A percentile compares a stretch with the other conserved stretches of the same genome.
Evolutionary conservation across 345 rosid genomes (phyloP).

Genomic region (Eucalyptus shirleyi): DNA sequence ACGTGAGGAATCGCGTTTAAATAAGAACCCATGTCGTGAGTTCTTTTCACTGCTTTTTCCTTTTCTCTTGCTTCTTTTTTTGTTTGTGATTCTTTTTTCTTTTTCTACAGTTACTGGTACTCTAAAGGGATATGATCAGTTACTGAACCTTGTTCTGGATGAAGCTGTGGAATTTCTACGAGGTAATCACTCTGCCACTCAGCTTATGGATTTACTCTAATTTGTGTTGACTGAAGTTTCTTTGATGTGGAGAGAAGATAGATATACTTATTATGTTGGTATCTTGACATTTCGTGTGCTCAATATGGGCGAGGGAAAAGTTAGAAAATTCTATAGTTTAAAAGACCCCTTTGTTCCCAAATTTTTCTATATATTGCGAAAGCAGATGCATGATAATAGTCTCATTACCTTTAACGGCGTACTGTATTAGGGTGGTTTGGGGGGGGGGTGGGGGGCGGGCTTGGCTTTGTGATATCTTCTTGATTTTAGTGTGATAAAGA

Average conservation of each 20-base stretch:
- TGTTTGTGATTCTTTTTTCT: neutral
- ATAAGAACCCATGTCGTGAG: neutral
- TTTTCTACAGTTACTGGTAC: slow-evolving; percentile 70
- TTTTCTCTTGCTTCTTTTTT: neutral
- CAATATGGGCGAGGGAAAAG: neutral
- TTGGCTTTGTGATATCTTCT: neutral
- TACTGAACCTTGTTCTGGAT: slow-evolving; percentile 90
- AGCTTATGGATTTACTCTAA: neutral
- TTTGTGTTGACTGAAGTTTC: neutral
- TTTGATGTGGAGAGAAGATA: neutral
- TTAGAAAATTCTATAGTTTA: neutral
- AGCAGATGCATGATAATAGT: neutral
- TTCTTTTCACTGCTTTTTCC: neutral
- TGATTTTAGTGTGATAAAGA: neutral
- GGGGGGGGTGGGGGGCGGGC: neutral
- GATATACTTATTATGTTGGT: neutral
- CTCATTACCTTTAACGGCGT: neutral
- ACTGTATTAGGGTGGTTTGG: neutral
- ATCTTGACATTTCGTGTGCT: neutral
- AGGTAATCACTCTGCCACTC: slow-evolving; percentile 29
- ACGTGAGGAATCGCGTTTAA: neutral
- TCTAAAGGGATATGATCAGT: slow-evolving; percentile 87
- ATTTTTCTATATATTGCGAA: neutral
- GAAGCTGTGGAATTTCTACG: slow-evolving; percentile 77
- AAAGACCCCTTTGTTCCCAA: neutral